Evolutionary conservation across 768 basidiomycete genomes (phyloP), one percentile per base, ranked within the genome.

Genomic region (Leucosporidium yakuticum): DNA sequence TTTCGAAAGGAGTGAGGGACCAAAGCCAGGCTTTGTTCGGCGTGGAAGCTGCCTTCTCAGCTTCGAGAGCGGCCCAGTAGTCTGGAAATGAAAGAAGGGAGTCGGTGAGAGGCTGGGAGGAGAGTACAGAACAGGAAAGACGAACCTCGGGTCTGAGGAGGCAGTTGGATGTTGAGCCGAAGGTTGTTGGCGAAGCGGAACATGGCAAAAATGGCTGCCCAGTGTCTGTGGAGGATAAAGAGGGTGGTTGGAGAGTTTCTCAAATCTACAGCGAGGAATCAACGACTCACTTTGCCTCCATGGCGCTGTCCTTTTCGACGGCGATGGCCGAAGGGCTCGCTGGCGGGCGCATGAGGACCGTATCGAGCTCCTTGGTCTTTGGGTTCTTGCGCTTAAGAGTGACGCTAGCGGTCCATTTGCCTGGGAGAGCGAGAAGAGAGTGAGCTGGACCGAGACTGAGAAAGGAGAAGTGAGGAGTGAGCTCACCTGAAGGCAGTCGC

Each of bases 211-310:
- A 69, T 60, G 15, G 67, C 61, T 1, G 62, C 67, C 54, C 56
- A 67, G 54, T 73, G 67, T 20, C 60, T 62, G 25, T 1, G 21
- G n/a, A 12, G 25, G 36, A 4, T 15, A 29, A 23, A 19, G 49
- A 44, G 19, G 34, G 23, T 4, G 17, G n/a, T 14, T 0, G 1
- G 15, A 8, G n/a, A 14, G 44, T 23, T 1, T 31, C 17, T 6
- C 3, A 3, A 2, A 27, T 20, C 25, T 55, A n/a, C 23, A 1
- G 36, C 27, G 12, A 31, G 21, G 89, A 89, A 74, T 89, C 91
- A 4, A 87, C 88, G 21, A 91, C 91, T 49, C 87, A 93, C 63
- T 87, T 88, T 34, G 92, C 91, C 79, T 95, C 90, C 29, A 87
- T 76, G 11, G 86, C 83, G n/a, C 86, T 86, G 3, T 84, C 82